Conservation (phyloP, 129 eudicot species). For the Pulicaria dysenterica region DNA sequence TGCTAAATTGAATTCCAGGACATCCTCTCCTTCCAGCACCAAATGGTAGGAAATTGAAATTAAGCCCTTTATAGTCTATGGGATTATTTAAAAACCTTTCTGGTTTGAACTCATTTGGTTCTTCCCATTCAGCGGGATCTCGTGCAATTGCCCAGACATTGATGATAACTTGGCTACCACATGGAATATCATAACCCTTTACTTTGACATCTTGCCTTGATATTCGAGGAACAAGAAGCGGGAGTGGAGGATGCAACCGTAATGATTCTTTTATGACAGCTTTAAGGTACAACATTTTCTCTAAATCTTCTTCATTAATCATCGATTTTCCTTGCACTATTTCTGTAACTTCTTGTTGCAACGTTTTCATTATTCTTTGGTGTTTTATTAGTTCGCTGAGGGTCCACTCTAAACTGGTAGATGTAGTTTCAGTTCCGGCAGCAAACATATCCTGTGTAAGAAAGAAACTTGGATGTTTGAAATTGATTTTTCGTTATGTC, state of each 20-base stretch:
- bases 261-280: constrained; percentile 54
- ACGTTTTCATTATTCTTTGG: constrained; percentile 38
- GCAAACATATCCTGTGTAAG: not conserved
- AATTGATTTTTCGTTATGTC: too few species aligned
- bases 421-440: constrained; percentile 44
- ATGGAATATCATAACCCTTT: constrained; percentile 44
- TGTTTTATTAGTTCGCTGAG: constrained; percentile 43
- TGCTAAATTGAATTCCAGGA: constrained; percentile 46
- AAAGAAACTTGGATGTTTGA: too few species aligned
- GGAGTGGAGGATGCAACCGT: constrained; percentile 41
- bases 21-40: constrained; percentile 64
- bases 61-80: constrained; percentile 38
- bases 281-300: constrained; percentile 41
- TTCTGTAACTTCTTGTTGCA: constrained; percentile 42
- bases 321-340: constrained; percentile 13
- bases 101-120: constrained; percentile 47
- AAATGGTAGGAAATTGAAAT: constrained; percentile 49
- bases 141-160: constrained; percentile 52
- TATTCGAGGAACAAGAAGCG: constrained; percentile 42
- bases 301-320: constrained; percentile 41
- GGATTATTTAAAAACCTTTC: constrained; percentile 30
- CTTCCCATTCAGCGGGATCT: constrained; percentile 43
- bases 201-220: constrained; percentile 40
- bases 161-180: constrained; percentile 37
- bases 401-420: constrained; percentile 43